Percentiles rank a stretch among this genome's conserved stretches.
These are phyloP conservation scores for Tuber brumale DNA, from an alignment of 495 filamentous ascomycete genomes.

Conservation along the genomic window DNA sequence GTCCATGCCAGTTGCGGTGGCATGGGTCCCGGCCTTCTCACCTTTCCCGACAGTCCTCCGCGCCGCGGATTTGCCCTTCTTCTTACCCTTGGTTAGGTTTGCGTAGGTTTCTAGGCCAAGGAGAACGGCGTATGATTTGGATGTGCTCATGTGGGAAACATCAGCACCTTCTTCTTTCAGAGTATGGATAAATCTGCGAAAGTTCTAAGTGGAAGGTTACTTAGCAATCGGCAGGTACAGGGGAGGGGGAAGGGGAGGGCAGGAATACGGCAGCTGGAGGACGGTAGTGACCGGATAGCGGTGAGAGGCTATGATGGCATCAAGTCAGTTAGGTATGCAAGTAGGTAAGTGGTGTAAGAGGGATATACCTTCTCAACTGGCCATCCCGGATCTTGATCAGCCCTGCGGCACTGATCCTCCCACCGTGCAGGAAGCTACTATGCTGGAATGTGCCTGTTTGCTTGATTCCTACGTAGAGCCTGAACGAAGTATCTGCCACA, in stretches of 20 bases:
- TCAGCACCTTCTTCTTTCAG: slow-evolving; percentile 70
- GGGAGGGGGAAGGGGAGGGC: background rate
- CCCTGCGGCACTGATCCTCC: slow-evolving; percentile 73
- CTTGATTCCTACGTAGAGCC: slow-evolving; percentile 88
- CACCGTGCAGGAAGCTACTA: slow-evolving; percentile 76
- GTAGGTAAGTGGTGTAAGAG: slow-evolving; percentile 14
- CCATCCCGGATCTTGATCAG: slow-evolving; percentile 79
- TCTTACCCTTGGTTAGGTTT: slow-evolving; percentile 50
- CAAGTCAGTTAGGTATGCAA: background rate
- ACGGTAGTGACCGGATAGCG: slow-evolving; percentile 76
- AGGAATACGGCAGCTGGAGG: slow-evolving; percentile 53
- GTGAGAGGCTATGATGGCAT: slow-evolving; percentile 43
- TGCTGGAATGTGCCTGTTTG: slow-evolving; percentile 84
- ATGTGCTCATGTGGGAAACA: slow-evolving; percentile 68
- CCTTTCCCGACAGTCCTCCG: slow-evolving; percentile 39
- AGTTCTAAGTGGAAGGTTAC: slow-evolving; percentile 50
- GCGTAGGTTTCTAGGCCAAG: slow-evolving; percentile 76
- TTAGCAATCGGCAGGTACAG: too few species aligned
- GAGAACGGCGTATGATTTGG: slow-evolving; percentile 71
- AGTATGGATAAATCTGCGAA: slow-evolving; percentile 67
- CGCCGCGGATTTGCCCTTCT: slow-evolving; percentile 51
- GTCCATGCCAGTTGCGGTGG: slow-evolving; percentile 2
- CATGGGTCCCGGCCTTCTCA: slow-evolving; percentile 23
- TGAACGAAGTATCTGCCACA: slow-evolving; percentile 76
- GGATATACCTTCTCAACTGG: slow-evolving; percentile 55